A percentile compares a stretch with the other conserved stretches of the same genome.
Conservation (phyloP, 176 grass and related monocot species). For the Oryza glaberrima region DNA sequence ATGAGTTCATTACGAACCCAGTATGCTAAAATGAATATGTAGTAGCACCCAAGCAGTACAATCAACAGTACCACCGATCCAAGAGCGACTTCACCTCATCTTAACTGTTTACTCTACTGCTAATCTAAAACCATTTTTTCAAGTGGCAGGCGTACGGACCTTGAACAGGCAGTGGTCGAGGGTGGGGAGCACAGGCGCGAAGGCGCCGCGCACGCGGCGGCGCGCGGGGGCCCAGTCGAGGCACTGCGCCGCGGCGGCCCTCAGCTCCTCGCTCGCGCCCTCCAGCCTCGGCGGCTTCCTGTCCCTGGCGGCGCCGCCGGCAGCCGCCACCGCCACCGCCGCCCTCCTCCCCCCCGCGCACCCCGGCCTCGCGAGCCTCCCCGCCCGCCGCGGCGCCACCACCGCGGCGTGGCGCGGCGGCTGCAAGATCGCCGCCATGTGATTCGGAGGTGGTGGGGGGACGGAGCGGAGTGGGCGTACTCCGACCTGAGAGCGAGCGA, state of each 20-base stretch:
- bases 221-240: slow-evolving; percentile 90
- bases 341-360: background rate
- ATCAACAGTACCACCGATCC: background rate
- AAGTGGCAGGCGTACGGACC: slow-evolving; percentile 39
- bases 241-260: slow-evolving; percentile 62
- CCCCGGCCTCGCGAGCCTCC: background rate
- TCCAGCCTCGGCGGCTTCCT: slow-evolving; percentile 48
- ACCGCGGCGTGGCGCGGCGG: slow-evolving; percentile 23
- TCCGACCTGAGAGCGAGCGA: background rate
- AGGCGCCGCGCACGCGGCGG: slow-evolving; percentile 61
- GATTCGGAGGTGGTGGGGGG: background rate
- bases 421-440: slow-evolving; percentile 51
- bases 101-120: background rate
- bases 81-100: background rate
- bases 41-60: background rate
- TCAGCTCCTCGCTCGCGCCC: slow-evolving; percentile 77
- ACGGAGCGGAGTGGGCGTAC: no score
- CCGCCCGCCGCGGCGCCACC: background rate
- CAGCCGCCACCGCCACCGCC: background rate
- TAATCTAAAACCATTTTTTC: background rate
- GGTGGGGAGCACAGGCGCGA: slow-evolving; percentile 67
- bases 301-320: slow-evolving; percentile 26
- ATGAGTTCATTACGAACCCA: background rate
- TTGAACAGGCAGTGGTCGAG: slow-evolving; percentile 94
- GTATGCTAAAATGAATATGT: background rate